Percentiles rank a stretch among this genome's conserved stretches.
phyloP scores from a whole-genome alignment of 2,329 filamentous ascomycete species.

The Gyromitra esculenta region DNA sequence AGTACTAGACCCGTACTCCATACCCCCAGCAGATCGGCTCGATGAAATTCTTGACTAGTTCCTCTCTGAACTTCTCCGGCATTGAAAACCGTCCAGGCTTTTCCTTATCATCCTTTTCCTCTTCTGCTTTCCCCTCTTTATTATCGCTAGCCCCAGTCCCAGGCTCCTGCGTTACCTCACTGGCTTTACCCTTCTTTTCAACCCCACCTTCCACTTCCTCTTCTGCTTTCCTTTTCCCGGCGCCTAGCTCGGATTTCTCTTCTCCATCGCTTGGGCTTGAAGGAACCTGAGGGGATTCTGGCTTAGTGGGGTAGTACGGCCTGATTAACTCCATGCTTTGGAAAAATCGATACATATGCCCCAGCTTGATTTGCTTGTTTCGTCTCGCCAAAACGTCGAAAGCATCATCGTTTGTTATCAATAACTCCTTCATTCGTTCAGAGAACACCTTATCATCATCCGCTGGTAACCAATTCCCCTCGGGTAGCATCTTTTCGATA shows the following conservation, averaged over 20 bases:
- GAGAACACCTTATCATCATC: constrained; percentile 52
- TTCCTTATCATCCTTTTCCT: constrained; percentile 36
- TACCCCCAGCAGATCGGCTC: constrained; percentile 56
- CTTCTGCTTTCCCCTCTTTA: not conserved
- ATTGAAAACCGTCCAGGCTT: constrained; percentile 48
- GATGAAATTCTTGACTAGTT: constrained; percentile 56
- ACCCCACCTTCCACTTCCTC: constrained; percentile 42
- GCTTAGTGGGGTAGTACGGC: constrained; percentile 48
- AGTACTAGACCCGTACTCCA: constrained; percentile 55
- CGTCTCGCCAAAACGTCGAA: constrained; percentile 49
- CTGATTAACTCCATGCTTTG: constrained; percentile 52
- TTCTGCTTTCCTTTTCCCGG: constrained; percentile 41
- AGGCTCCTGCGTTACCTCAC: constrained; percentile 11
- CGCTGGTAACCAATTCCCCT: constrained; percentile 43
- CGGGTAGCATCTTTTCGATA: constrained; percentile 48
- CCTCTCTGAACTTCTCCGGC: constrained; percentile 56
- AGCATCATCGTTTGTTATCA: constrained; percentile 51
- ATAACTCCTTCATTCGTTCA: constrained; percentile 50
- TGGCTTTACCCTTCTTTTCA: constrained; percentile 46
- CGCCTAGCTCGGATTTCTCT: constrained; percentile 35
- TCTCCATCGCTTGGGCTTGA: constrained; percentile 26
- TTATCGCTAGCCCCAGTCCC: constrained; percentile 5
- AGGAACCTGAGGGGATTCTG: not conserved
- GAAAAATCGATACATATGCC: constrained; percentile 55
- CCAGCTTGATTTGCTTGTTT: constrained; percentile 52